phyloP scores from a whole-genome alignment of 805 yeast genomes.

The Kregervanrija fluxuum region DNA sequence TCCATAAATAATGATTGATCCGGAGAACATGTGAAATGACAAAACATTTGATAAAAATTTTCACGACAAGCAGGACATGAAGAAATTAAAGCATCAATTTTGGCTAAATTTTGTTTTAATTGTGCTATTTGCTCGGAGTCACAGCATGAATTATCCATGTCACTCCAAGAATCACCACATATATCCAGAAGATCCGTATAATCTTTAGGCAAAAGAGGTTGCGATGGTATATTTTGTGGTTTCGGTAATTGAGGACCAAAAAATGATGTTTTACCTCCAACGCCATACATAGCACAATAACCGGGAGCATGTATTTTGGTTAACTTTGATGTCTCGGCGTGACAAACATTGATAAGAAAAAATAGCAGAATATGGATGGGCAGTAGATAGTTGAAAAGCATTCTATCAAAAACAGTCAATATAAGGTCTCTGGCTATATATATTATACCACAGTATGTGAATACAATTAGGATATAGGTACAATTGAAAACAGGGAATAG shows the following conservation, averaged over 20 bases:
- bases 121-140: constrained; percentile 50
- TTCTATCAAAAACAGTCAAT: no score
- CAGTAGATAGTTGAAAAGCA: no score
- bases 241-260: constrained; percentile 83
- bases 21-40: constrained; percentile 86
- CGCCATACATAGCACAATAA: constrained; percentile 48
- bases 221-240: constrained; percentile 47
- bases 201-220: constrained; percentile 37
- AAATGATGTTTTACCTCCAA: constrained; percentile 68
- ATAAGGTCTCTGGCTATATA: no score
- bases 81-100: constrained; percentile 73
- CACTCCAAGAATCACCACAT: constrained; percentile 68
- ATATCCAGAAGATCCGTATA: constrained; percentile 41
- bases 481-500: no score
- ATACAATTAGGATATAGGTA: no score
- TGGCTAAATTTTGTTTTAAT: constrained; percentile 54
- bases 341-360: not conserved
- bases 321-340: not conserved
- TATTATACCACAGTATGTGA: no score
- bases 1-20: constrained; percentile 70
- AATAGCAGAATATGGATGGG: not conserved
- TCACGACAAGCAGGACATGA: constrained; percentile 91
- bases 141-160: constrained; percentile 57
- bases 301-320: constrained; percentile 23
- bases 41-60: constrained; percentile 79